A percentile compares a stretch with the other conserved stretches of the same genome.
Evolutionary conservation across 495 filamentous ascomycete genomes (phyloP).

Genomic region (Astrocystis sublimbata): DNA sequence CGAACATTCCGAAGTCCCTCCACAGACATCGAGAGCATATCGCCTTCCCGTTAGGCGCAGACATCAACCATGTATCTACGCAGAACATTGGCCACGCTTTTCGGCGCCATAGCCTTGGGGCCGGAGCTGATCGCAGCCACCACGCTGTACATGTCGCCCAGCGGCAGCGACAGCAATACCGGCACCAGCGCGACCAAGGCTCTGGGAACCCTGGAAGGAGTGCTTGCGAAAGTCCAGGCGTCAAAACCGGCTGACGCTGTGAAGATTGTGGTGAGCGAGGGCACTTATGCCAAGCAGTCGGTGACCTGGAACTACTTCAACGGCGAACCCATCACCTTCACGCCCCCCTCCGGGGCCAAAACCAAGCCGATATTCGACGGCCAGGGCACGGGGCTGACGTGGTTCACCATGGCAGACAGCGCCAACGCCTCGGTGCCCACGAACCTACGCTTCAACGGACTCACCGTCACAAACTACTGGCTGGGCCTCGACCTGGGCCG

Average conservation of each 20-base stretch:
- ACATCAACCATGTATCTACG: conserved; percentile 4
- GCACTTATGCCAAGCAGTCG: conserved; percentile 1
- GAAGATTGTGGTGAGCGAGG: conserved; percentile 3
- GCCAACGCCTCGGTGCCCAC: not conserved
- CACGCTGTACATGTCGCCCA: conserved; percentile 12
- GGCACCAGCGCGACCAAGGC: not conserved
- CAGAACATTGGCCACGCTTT: not conserved
- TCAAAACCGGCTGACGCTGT: conserved; percentile 5
- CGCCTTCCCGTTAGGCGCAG: too few species aligned
- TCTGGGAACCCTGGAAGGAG: conserved; percentile 8
- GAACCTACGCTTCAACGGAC: conserved; percentile 8
- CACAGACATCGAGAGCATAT: too few species aligned
- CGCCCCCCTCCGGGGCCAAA: not conserved
- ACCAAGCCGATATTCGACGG: conserved; percentile 14
- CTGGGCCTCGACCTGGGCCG: conserved; percentile 13
- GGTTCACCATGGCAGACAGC: conserved; percentile 13
- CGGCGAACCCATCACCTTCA: conserved; percentile 17
- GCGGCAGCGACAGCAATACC: conserved; percentile 15
- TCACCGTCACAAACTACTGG: conserved; percentile 15
- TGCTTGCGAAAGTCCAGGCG: not conserved
- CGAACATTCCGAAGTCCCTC: too few species aligned
- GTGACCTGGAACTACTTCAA: conserved; percentile 16
- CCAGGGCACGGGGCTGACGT: conserved; percentile 4
- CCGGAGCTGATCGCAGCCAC: not conserved
- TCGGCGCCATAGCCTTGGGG: not conserved